Conservation (phyloP, 331 rosid genomes). For the Erythrophleum ivorense region DNA sequence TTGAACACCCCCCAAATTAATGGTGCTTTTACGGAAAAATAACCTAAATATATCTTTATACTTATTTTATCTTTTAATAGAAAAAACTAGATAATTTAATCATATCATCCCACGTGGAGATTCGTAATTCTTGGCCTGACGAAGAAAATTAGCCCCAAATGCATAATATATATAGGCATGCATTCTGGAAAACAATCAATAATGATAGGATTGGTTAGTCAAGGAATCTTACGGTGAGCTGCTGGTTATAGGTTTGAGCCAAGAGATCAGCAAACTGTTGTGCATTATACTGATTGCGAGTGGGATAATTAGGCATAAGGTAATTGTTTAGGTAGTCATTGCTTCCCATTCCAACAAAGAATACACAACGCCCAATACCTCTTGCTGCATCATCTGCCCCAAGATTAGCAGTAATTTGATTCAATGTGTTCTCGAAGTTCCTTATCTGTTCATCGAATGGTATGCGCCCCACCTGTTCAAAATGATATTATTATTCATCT, state of each 20-base stretch:
- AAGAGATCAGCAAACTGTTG: conserved; percentile 80
- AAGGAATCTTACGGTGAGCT: conserved; percentile 65
- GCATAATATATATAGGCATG: no score
- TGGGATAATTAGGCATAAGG: conserved; percentile 87
- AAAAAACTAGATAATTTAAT: no score
- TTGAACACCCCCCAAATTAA: no score
- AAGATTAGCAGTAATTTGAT: conserved; percentile 61
- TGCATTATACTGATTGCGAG: conserved; percentile 66
- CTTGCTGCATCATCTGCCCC: conserved; percentile 59
- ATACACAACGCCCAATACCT: conserved; percentile 58
- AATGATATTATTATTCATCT: background rate
- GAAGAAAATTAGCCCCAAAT: no score
- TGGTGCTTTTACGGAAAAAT: no score
- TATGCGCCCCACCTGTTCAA: conserved; percentile 73
- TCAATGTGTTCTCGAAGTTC: conserved; percentile 78
- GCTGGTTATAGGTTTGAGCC: conserved; percentile 56
- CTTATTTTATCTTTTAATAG: no score
- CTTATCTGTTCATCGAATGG: conserved; percentile 73
- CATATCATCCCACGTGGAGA: no score
- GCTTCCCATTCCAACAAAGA: conserved; percentile 94
- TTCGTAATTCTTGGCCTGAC: no score
- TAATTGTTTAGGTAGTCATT: conserved; percentile 93
- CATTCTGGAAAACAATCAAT: background rate
- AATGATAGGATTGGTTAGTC: background rate
- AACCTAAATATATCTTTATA: no score